These are phyloP conservation scores for Globisporangium lucens DNA, from an alignment of 352 stramenopile species.

Conservation along the genomic window DNA sequence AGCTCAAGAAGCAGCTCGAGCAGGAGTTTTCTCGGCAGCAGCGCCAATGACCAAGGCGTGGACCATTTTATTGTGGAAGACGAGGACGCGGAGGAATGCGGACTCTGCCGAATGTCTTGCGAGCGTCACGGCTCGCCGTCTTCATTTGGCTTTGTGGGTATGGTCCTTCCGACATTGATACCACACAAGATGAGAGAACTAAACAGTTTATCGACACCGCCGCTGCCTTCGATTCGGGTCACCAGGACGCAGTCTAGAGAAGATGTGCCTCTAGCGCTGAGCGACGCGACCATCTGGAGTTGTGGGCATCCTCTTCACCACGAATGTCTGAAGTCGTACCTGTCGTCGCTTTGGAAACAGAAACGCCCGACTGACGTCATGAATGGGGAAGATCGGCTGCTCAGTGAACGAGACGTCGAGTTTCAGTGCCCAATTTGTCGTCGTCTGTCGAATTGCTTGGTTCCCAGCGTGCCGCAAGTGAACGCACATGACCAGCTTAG, in stretches of 20 bases:
- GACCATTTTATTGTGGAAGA: constrained; percentile 22
- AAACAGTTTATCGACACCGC: neutral
- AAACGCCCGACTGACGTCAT: constrained; percentile 40
- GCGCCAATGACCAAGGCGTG: constrained; percentile 15
- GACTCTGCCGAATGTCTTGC: constrained; percentile 60
- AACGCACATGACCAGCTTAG: constrained; percentile 10
- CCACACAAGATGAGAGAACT: constrained; percentile 30
- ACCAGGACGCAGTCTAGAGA: constrained; percentile 1
- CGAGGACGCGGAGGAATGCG: constrained; percentile 44
- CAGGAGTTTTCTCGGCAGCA: constrained; percentile 2
- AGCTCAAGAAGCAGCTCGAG: constrained; percentile 23
- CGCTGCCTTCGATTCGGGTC: constrained; percentile 9
- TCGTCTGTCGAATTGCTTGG: constrained; percentile 68
- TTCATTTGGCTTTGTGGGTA: constrained; percentile 64
- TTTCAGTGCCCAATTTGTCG: constrained; percentile 80
- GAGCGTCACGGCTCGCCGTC: constrained; percentile 33
- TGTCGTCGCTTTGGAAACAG: constrained; percentile 66
- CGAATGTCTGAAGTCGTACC: constrained; percentile 65
- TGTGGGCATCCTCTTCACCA: constrained; percentile 74
- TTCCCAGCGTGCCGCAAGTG: constrained; percentile 37
- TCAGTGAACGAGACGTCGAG: constrained; percentile 67
- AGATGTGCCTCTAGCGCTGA: constrained; percentile 11
- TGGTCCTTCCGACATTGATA: constrained; percentile 62
- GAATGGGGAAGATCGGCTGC: constrained; percentile 52
- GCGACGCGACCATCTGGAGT: constrained; percentile 56